Evolutionary conservation across 345 rosid genomes (phyloP), one percentile per base, ranked within the genome.

Genomic region (Populus nigra): DNA sequence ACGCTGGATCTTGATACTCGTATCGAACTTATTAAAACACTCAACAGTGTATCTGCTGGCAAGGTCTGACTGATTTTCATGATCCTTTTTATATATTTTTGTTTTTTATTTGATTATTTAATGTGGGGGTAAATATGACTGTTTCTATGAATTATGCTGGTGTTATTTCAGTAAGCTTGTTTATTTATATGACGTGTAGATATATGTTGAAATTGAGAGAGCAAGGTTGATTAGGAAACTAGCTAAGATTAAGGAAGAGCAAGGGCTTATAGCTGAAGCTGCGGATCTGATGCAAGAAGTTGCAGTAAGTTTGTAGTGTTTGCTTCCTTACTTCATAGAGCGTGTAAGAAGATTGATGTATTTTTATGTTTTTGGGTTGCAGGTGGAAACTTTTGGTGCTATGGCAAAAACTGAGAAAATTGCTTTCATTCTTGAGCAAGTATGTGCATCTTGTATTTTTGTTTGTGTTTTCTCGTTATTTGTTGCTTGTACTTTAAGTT

Each of bases 271-370:
- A 39, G 97, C 94, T 36, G 98, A 96, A 88, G 99, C 99, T 83
- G 99, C 99, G 27, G 96, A 93, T 87, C 85, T 92, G 71, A 93
- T 93, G 97, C 99, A 96, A 87, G 99, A 92, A 90, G 93, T 96
- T 83, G 99, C 99, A 39, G 99, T 96, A 71, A 79, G 94, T 83
- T 76, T 55, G 65, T 47, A 31, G 33, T 71, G 22, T 20, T 72
- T 38, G 25, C 41, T 25, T 63, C 45, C 35, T 7, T 59, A 59
- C 23, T 23, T 59, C 25, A 43, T 69, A 9, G 3, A 62, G 8
- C 73, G 5, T 43, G 65, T 20, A 15, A 53, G 36, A 17, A 22
- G 7, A 72, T 68, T 27, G 33, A 47, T 63, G 13, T 25, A 50
- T 73, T 82, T 36, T 75, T 47, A 79, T 80, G 68, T 50, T 66